Evolutionary conservation across 2,329 filamentous ascomycete genomes (phyloP).

Genomic region (Fusarium cicatricum): DNA sequence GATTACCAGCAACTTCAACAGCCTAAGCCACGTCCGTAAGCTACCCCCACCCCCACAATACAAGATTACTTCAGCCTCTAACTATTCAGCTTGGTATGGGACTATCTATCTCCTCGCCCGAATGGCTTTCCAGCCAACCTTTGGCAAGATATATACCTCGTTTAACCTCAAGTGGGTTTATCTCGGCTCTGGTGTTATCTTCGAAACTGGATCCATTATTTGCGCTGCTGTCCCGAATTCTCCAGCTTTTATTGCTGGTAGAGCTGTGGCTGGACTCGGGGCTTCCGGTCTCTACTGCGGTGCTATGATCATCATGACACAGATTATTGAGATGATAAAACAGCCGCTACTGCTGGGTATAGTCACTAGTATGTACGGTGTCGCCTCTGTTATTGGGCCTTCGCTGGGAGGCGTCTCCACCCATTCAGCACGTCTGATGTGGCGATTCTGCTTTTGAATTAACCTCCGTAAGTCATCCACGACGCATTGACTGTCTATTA

Average conservation of each 20-base stretch:
- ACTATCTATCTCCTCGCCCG: slow-evolving; percentile 40
- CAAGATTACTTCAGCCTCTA: fast-evolving
- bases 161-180: slow-evolving; percentile 46
- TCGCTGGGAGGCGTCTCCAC: slow-evolving; percentile 34
- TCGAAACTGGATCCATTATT: slow-evolving; percentile 41
- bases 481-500: fast-evolving
- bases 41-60: too few species aligned
- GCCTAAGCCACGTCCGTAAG: slow-evolving; percentile 43
- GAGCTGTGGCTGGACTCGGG: slow-evolving; percentile 49
- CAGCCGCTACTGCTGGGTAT: slow-evolving; percentile 24
- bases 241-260: slow-evolving; percentile 49
- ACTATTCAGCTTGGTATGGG: slow-evolving; percentile 44
- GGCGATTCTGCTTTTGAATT: slow-evolving; percentile 39
- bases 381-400: slow-evolving; percentile 30
- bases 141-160: slow-evolving; percentile 45
- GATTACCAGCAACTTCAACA: slow-evolving; percentile 44
- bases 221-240: slow-evolving; percentile 44
- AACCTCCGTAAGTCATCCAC: slow-evolving; percentile 25
- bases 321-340: slow-evolving; percentile 26
- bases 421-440: slow-evolving; percentile 28
- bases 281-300: slow-evolving; percentile 29
- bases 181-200: slow-evolving; percentile 33
- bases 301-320: slow-evolving; percentile 18
- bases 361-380: slow-evolving; percentile 34
- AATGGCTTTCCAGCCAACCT: slow-evolving; percentile 40